Evolutionary conservation across 1,284 basidiomycete genomes (phyloP), one percentile per base, ranked within the genome.

Genomic region (Peniophora sp.): DNA sequence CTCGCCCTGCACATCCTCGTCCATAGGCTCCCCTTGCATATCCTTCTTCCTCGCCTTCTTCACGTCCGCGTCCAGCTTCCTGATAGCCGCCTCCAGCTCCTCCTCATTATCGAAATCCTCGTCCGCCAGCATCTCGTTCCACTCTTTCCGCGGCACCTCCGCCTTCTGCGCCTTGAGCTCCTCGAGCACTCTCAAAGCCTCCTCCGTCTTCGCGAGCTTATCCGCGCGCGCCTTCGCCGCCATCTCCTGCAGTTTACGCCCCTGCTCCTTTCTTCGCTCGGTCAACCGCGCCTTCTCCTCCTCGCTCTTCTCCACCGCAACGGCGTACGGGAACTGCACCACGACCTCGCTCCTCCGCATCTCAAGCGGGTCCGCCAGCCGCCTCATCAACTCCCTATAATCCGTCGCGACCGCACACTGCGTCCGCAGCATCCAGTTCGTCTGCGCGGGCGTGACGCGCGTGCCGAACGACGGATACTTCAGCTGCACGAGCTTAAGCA

Each of bases 401-500:
- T 97, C 87, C 0, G 78, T 68, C 0, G 93, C 79, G 60, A 96
- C 88, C 65, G 88, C 87, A 66, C 92, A 95, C 57, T 92, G 85
- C 52, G 85, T 89, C 57, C 88, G 88, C 35, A 92, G 72, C 81
- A 98, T 92, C 81, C 90, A 92, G 86, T 72, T 79, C 14, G 81
- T 75, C 55, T 84, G 82, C 0, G 67, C 55, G 11, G 73, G 60
- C 0, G 76, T 80, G 3, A 86, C 75, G 34, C 81, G 75, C 2
- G 78, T 82, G 14, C 20, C 18, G 22, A 99, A 99, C 42, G 78
- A 88, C 14, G 97, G 90, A 63, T 99, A 98, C 65, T 99, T 99
- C 51, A 99, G 79, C 64, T 98, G 95, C 35, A 94, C 82, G 6
- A 96, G 81, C 61, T 94, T 95, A 51, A 97, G 79, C 47, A 99